These are phyloP conservation scores for Colletotrichum orchidophilum DNA, from an alignment of 2,329 filamentous ascomycete species.

Conservation along the genomic window DNA sequence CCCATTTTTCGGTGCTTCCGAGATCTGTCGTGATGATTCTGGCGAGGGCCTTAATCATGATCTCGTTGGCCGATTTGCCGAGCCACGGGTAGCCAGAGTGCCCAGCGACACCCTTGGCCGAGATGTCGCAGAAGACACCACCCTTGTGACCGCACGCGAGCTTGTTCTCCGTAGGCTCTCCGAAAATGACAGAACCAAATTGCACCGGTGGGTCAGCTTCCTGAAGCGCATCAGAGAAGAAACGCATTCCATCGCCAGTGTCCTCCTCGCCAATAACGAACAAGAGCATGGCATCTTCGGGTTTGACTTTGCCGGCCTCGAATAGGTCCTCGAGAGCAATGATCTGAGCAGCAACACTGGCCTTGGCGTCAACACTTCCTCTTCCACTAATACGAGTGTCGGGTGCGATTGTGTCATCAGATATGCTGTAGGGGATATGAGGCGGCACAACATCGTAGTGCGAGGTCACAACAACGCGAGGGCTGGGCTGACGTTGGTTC, in stretches of 20 bases:
- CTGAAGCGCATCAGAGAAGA: constrained; percentile 53
- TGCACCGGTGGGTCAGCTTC: constrained; percentile 44
- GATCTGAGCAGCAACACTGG: constrained; percentile 77
- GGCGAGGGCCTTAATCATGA: constrained; percentile 78
- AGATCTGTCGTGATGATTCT: constrained; percentile 75
- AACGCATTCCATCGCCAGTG: constrained; percentile 81
- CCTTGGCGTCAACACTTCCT: constrained; percentile 79
- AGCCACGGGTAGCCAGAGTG: constrained; percentile 95
- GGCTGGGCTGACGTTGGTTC: constrained; percentile 53
- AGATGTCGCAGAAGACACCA: constrained; percentile 72
- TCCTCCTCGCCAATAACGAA: constrained; percentile 87
- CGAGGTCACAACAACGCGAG: constrained; percentile 74
- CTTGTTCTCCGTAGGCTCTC: constrained; percentile 90
- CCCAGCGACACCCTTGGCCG: constrained; percentile 77
- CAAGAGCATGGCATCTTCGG: constrained; percentile 66
- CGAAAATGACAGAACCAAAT: constrained; percentile 81
- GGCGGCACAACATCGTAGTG: constrained; percentile 87
- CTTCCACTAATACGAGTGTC: constrained; percentile 73
- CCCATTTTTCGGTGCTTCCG: constrained; percentile 80
- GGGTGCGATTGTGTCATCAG: constrained; percentile 52
- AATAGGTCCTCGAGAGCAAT: constrained; percentile 70
- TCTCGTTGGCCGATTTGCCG: constrained; percentile 84
- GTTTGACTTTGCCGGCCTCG: constrained; percentile 47
- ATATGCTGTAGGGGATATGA: constrained; percentile 73
- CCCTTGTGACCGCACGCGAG: constrained; percentile 95